A percentile compares a stretch with the other conserved stretches of the same genome.
Conservation (phyloP, 495 filamentous ascomycete genomes). For the Ramalina peruviana region DNA sequence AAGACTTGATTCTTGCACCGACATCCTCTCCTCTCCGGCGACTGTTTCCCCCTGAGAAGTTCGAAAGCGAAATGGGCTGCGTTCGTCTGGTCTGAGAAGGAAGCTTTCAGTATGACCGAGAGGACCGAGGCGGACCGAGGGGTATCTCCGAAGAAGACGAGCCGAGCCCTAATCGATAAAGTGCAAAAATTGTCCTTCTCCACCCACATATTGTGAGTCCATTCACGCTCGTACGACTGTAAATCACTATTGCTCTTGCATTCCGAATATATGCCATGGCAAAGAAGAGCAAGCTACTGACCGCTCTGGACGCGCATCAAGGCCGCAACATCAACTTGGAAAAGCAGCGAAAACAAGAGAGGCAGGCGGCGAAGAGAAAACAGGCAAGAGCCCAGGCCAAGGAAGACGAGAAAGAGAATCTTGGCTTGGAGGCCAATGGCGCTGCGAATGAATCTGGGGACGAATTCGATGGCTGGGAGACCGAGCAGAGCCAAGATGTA, state of each 20-base stretch:
- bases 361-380: constrained; percentile 39
- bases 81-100: background rate
- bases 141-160: too few species aligned
- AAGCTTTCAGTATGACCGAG: background rate
- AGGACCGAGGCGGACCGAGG: too few species aligned
- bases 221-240: too few species aligned
- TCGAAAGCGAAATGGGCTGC: background rate
- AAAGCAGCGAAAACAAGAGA: constrained; percentile 46
- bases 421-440: constrained; percentile 6
- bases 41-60: background rate
- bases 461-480: constrained; percentile 22
- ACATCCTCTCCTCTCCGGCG: background rate
- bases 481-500: constrained; percentile 16
- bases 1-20: background rate
- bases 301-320: constrained; percentile 52
- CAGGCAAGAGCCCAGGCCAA: constrained; percentile 21
- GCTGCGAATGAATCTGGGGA: background rate
- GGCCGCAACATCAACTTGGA: constrained; percentile 55
- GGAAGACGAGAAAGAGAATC: constrained; percentile 18
- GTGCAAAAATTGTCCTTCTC: background rate
- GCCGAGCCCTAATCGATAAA: too few species aligned
- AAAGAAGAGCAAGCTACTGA: constrained; percentile 50
- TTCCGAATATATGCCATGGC: constrained; percentile 28
- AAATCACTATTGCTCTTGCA: background rate
- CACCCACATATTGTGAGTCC: too few species aligned